Base-by-base conservation (phyloP, 306 rosid species). In the Gynostemma pentaphyllum region DNA sequence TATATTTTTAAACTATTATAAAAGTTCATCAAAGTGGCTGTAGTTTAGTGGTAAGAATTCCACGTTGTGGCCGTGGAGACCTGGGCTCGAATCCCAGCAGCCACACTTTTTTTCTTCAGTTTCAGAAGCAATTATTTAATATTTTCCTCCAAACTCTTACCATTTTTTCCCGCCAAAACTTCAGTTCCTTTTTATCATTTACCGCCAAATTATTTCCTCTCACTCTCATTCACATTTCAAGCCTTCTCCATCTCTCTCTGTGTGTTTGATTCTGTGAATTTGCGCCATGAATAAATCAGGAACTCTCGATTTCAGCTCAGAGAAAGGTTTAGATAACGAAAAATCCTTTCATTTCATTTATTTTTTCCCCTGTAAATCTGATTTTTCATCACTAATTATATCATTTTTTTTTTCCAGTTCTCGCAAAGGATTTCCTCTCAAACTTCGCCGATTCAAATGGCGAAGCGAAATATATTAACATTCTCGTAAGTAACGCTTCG, bases 141-240 rank as follows among this genome's bases (percentile, higher is more conserved):
- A 52, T 24, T 14, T 22, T 68, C 16, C 11, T 28, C 16, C 10
- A 18, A 11, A 5, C n/a, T n/a, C 3, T 3, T 2, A 40, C n/a
- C n/a, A 32, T 59, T 28, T 44, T 75, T 91, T 86, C 99, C 98
- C 96, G 96, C 98, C 95, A 82, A 92, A 80, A 75, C 16, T 21
- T 21, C 59, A 14, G 28, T 44, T 16, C 27, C 14, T 36, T 72
- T n/a, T 39, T 9, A 19, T 68, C 54, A 9, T 72, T 85, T 87
- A 71, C 87, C 97, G 96, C 96, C 86, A 73, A 70, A 57, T 56
- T n/a, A n/a, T n/a, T n/a, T 76, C 14, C 62, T 11, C 5, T 48
- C 24, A 37, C 26, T 26, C 55, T 28, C 3, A 8, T 24, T 29
- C 62, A 12, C 37, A 29, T 41, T 32, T 22, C 63, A 60, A 7